Evolutionary conservation across 2,329 filamentous ascomycete genomes (phyloP).

Genomic region (Hymenoscyphus albidus): DNA sequence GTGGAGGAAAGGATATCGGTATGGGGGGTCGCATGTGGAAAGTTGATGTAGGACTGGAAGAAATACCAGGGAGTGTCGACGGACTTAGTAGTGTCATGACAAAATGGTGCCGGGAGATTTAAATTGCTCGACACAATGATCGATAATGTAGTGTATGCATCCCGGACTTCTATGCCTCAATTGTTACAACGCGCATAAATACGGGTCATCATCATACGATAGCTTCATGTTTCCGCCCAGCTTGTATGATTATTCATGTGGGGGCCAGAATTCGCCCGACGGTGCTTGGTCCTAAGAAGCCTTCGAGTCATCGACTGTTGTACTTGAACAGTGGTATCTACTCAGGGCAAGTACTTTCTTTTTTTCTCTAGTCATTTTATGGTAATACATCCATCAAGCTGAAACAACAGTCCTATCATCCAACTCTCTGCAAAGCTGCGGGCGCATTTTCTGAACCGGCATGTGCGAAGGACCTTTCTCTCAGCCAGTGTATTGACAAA

Average conservation of each 20-base stretch:
- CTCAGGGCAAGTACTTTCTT: background rate
- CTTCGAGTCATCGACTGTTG: background rate
- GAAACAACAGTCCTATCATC: background rate
- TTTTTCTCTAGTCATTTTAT: background rate
- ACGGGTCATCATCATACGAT: background rate
- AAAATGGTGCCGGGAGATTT: constrained; percentile 74
- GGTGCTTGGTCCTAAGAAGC: background rate
- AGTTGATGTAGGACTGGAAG: constrained; percentile 72
- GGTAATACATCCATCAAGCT: background rate
- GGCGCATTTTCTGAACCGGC: background rate
- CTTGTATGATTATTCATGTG: background rate
- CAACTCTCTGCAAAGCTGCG: background rate
- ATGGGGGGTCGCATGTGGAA: constrained; percentile 67
- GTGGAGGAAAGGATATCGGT: constrained; percentile 47
- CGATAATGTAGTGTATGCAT: background rate
- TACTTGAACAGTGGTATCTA: background rate
- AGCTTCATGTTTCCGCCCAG: background rate
- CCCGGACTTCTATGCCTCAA: background rate
- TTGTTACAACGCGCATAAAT: background rate
- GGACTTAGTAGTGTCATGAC: constrained; percentile 54
- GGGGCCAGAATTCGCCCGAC: background rate
- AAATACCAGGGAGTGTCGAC: constrained; percentile 64
- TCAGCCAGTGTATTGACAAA: background rate
- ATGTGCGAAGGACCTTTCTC: background rate
- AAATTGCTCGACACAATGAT: constrained; percentile 2